phyloP scores from a whole-genome alignment of 2,329 filamentous ascomycete genomes.

The Penicillium sp. region DNA sequence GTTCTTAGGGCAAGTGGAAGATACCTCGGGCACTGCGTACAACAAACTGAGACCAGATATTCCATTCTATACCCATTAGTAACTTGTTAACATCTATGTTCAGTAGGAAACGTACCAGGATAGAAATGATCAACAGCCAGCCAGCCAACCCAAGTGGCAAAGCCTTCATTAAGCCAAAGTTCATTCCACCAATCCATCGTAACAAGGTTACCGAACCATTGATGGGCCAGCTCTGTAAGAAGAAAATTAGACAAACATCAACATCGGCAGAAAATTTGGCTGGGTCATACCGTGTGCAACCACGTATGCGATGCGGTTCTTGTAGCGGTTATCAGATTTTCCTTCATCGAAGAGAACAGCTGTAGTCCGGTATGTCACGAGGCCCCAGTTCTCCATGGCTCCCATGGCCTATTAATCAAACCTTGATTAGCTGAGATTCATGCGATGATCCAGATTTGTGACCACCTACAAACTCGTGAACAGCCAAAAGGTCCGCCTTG shows the following conservation, averaged over 20 bases:
- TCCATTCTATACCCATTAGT: conserved; percentile 69
- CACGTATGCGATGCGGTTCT: conserved; percentile 93
- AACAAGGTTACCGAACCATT: conserved; percentile 94
- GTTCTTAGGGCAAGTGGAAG: conserved; percentile 35
- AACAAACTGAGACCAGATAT: conserved; percentile 97
- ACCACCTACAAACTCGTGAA: conserved; percentile 82
- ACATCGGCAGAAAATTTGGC: conserved; percentile 4
- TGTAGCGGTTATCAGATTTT: conserved; percentile 85
- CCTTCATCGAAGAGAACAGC: conserved; percentile 95
- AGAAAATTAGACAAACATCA: conserved; percentile 1
- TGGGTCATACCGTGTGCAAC: conserved; percentile 72
- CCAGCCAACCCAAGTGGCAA: conserved; percentile 98
- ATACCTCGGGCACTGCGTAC: conserved; percentile 65
- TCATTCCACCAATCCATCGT: conserved; percentile 98
- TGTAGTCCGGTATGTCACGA: conserved; percentile 94
- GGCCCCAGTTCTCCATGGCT: conserved; percentile 95
- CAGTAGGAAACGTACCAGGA: conserved; percentile 57
- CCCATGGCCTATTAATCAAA: conserved; percentile 52
- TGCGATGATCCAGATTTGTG: neutral
- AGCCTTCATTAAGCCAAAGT: conserved; percentile 93
- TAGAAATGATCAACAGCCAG: conserved; percentile 87
- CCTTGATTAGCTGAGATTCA: neutral
- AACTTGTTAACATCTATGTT: neutral
- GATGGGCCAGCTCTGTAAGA: conserved; percentile 77
- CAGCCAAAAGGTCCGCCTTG: conserved; percentile 87